Evolutionary conservation across 192 early-diverging fungal genomes (phyloP).

Genomic region (Dispira parvispora): DNA sequence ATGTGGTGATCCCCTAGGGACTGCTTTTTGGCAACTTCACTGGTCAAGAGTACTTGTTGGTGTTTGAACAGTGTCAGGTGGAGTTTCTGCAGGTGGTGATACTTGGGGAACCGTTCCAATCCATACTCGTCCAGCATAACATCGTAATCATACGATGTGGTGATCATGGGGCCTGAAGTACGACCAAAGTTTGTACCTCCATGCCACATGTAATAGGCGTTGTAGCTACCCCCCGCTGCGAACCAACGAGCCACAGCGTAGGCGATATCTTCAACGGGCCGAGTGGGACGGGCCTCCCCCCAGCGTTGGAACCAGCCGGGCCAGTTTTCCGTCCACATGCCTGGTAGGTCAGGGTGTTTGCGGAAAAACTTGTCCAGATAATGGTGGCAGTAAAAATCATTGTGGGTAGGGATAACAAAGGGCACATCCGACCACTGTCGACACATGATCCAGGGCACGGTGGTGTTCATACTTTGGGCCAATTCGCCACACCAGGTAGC

Average conservation of each 20-base stretch:
- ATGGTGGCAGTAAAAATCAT: slow-evolving; percentile 38
- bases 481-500: slow-evolving; percentile 24
- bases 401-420: slow-evolving; percentile 26
- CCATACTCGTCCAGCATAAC: slow-evolving; percentile 30
- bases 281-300: slow-evolving; percentile 25
- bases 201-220: slow-evolving; percentile 43
- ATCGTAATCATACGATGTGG: slow-evolving; percentile 27
- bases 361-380: slow-evolving; percentile 18
- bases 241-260: slow-evolving; percentile 37
- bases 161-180: slow-evolving; percentile 22
- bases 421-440: slow-evolving; percentile 21
- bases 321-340: slow-evolving; percentile 42
- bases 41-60: slow-evolving; percentile 12
- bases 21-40: slow-evolving; percentile 12
- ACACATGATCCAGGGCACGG: slow-evolving; percentile 48
- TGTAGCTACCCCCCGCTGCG: slow-evolving; percentile 35
- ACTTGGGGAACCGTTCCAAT: slow-evolving; percentile 29
- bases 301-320: slow-evolving; percentile 41
- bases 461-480: slow-evolving; percentile 18
- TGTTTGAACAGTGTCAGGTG: slow-evolving; percentile 16
- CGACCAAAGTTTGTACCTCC: slow-evolving; percentile 53
- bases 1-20: neutral
- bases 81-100: slow-evolving; percentile 21
- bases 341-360: slow-evolving; percentile 24
- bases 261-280: slow-evolving; percentile 36